Conservation (phyloP, 2,329 filamentous ascomycete species). For the Neoarthrinium moseri region DNA sequence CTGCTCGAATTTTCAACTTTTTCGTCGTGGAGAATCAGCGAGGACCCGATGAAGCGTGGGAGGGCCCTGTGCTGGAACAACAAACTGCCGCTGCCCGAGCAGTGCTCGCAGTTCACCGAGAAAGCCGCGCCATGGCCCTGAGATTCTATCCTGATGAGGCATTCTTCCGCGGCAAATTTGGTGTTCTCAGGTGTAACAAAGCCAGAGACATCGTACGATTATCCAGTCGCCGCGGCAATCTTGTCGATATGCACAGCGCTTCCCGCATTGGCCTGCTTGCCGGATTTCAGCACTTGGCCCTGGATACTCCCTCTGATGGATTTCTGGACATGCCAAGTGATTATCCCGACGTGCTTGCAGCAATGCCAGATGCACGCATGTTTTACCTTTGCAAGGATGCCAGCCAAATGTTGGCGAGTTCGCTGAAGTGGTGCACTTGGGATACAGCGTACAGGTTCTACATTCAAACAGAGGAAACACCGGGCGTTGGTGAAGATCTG, state of each 20-base stretch:
- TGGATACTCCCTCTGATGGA: not conserved
- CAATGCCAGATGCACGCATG: slow-evolving; percentile 11
- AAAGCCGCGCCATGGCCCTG: slow-evolving; percentile 31
- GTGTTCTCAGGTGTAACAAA: slow-evolving; percentile 25
- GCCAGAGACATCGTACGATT: slow-evolving; percentile 26
- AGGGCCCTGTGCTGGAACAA: slow-evolving; percentile 18
- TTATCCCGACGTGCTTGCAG: not conserved
- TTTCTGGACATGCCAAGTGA: not conserved
- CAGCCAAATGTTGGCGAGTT: not conserved
- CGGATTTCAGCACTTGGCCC: not conserved
- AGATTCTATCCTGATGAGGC: slow-evolving; percentile 29
- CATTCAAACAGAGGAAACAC: slow-evolving; percentile 14
- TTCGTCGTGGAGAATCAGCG: not conserved
- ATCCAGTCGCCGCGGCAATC: not conserved
- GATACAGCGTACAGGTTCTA: slow-evolving; percentile 18
- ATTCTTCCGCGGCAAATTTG: slow-evolving; percentile 10
- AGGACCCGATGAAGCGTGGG: slow-evolving; percentile 11
- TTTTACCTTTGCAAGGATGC: slow-evolving; percentile 16
- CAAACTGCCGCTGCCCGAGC: slow-evolving; percentile 28
- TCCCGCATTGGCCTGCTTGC: not conserved
- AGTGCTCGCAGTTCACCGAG: slow-evolving; percentile 26
- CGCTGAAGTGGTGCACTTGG: slow-evolving; percentile 23
- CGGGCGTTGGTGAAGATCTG: slow-evolving; percentile 17
- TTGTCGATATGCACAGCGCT: not conserved
- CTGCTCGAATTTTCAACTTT: slow-evolving; percentile 24